Evolutionary conservation across 1,139 yeast genomes (phyloP), one percentile per base, ranked within the genome.

Genomic region (Candida gigantensis): DNA sequence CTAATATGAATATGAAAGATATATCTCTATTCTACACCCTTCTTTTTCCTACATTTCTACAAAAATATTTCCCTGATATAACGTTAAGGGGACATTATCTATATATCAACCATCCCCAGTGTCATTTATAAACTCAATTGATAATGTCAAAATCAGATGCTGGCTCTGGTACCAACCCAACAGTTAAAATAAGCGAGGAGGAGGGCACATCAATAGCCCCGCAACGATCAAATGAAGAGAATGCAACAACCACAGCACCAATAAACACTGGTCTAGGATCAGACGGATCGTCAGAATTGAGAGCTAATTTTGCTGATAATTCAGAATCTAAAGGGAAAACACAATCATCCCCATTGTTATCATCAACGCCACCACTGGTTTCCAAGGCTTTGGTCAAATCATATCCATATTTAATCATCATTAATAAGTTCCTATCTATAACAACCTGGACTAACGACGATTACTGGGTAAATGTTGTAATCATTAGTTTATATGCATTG

Each of bases 391-490:
- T 90, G 37, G 77, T 89, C 34, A 76, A 79, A 45, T 79, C 95
- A 6, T 89, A 90, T 55, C 97, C 97, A 3, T 85, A 87, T 53
- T 68, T 90, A 34, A 70, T 85, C 30, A 74, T 86, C 4, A 78
- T 81, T 8, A 88, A 89, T 57, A 80, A 81, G 49, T 44, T 77
- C 6, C 66, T 89, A 37, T 79, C 89, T 24, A 71, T 90, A 21
- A 60, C 86, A 20, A 90, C 97, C 0, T 92, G 98, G 98, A 87
- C 97, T 2, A 82, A 83, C 43, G 90, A 84, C 29, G 95, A 88
- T 58, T 72, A 76, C 32, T 88, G 94, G 88, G 65, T 83, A 42
- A 81, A 89, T 49, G 65, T 86, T 18, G 68, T 87, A 23, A 53
- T 84, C 29, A 77, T 85, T 20, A 66, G 80, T 15, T 49, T 72